Conservation (phyloP, 768 basidiomycete genomes). For the Tulasnella sp. region DNA sequence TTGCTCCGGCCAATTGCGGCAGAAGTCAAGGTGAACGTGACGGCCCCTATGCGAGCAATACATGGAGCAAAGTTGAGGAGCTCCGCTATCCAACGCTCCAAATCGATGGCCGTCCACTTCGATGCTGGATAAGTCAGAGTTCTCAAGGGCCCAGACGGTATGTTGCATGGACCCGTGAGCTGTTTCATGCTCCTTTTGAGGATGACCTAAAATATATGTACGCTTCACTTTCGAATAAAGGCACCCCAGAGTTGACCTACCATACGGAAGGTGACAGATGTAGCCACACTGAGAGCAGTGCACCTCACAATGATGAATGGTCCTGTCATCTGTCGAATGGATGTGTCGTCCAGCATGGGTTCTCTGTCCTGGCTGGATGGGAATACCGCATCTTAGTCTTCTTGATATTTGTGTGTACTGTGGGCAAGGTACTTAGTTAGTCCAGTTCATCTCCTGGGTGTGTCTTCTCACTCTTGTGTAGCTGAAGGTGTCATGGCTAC, state of each 20-base stretch:
- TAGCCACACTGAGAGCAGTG: constrained; percentile 19
- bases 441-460: too few relatives aligned
- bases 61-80: constrained; percentile 7
- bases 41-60: constrained; percentile 15
- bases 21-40: constrained; percentile 22
- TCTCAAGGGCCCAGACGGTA: constrained; percentile 20
- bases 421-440: too few relatives aligned
- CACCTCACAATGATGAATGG: constrained; percentile 23
- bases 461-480: constrained; percentile 27
- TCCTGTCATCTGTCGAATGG: background rate
- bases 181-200: constrained; percentile 22
- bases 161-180: constrained; percentile 25
- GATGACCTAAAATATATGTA: too few relatives aligned
- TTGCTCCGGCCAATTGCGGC: background rate
- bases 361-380: constrained; percentile 11
- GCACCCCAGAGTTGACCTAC: too few relatives aligned
- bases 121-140: background rate
- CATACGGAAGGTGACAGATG: constrained; percentile 23
- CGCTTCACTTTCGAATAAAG: too few relatives aligned
- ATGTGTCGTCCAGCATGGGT: constrained; percentile 8
- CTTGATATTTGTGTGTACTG: constrained; percentile 26
- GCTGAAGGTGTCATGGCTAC: constrained; percentile 13
- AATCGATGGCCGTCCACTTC: constrained; percentile 13
- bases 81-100: constrained; percentile 1
- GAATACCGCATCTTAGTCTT: background rate